Evolutionary conservation across 176 grass and related monocot genomes (phyloP).

Genomic region (Aechmea fasciata): DNA sequence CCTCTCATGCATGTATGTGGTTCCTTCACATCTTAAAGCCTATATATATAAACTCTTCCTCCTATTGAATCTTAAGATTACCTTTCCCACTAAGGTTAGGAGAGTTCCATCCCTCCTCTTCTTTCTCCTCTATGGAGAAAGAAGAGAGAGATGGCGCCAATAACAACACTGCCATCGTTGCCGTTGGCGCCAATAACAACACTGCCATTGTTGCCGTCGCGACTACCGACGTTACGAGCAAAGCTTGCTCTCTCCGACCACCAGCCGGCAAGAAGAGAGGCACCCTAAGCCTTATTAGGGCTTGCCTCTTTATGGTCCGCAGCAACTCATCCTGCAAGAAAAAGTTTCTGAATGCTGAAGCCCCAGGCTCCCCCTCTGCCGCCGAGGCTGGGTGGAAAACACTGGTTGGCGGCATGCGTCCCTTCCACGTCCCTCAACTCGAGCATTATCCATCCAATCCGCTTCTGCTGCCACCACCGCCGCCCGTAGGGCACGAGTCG

Average conservation of each 20-base stretch:
- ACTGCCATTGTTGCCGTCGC: neutral
- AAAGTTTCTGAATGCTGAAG: neutral
- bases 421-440: conserved; percentile 34
- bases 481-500: conserved; percentile 26
- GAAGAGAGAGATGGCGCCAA: neutral
- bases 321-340: neutral
- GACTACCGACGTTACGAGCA: neutral
- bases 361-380: no score
- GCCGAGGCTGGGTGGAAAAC: conserved; percentile 28
- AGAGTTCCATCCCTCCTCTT: neutral
- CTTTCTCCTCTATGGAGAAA: conserved; percentile 4
- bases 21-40: neutral
- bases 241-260: no score
- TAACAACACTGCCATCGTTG: neutral
- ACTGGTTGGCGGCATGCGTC: conserved; percentile 44
- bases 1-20: neutral
- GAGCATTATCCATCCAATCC: conserved; percentile 16
- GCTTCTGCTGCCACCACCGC: conserved; percentile 4
- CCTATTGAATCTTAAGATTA: neutral
- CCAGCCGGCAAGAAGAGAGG: conserved; percentile 17
- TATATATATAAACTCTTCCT: neutral
- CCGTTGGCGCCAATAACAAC: neutral
- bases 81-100: neutral
- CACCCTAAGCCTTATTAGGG: conserved; percentile 22
- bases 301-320: conserved; percentile 9